A percentile compares a stretch with the other conserved stretches of the same genome.
phyloP scores from a whole-genome alignment of 176 grass and related monocot genomes.

The Panicum miliaceum region DNA sequence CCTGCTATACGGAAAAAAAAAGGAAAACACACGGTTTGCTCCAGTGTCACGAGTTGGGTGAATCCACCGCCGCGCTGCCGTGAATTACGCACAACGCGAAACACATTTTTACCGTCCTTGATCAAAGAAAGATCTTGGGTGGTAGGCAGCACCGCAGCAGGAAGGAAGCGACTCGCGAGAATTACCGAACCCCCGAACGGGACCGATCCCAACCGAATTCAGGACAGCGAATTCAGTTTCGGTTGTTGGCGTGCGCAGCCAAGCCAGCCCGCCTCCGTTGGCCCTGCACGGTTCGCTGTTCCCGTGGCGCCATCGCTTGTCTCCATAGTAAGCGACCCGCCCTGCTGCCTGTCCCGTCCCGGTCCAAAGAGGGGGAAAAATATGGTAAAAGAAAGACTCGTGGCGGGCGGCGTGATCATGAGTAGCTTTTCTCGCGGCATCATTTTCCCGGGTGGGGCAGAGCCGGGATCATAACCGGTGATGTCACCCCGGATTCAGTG shows the following conservation, averaged over 20 bases:
- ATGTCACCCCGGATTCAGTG: slow-evolving; percentile 25
- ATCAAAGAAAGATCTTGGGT: background rate
- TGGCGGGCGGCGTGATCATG: background rate
- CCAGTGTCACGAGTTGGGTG: no score
- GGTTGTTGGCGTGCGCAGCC: background rate
- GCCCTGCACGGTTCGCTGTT: slow-evolving; percentile 10
- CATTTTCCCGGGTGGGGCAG: slow-evolving; percentile 42
- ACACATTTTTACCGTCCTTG: background rate
- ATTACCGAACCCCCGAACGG: background rate
- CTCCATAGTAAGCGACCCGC: background rate
- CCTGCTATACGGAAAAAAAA: no score
- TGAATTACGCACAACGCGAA: no score
- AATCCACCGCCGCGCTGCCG: no score
- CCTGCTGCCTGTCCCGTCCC: background rate
- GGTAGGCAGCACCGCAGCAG: background rate
- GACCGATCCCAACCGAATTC: slow-evolving; percentile 2
- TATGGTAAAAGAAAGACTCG: background rate
- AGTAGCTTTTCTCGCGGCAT: slow-evolving; percentile 38
- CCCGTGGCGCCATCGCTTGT: background rate
- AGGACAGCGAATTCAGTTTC: slow-evolving; percentile 25
- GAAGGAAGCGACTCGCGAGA: background rate
- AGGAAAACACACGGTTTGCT: no score
- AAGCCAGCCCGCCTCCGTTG: background rate
- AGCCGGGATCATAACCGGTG: slow-evolving; percentile 38
- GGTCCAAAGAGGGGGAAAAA: background rate